Evolutionary conservation across 768 basidiomycete genomes (phyloP).

Genomic region (Suillus fuscotomentosus): DNA sequence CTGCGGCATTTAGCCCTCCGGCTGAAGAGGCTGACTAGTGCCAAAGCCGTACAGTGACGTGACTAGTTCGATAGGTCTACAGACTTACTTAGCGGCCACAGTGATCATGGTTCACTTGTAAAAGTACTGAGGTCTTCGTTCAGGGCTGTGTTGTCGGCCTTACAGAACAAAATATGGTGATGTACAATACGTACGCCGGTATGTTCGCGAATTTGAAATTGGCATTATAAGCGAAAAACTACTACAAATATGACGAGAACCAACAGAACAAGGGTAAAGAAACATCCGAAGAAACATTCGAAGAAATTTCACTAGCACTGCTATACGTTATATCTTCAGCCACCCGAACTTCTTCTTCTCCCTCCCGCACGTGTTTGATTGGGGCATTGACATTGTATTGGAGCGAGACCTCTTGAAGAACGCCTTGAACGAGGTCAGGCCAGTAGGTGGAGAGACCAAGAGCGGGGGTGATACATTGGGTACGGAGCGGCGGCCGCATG

Average conservation of each 20-base stretch:
- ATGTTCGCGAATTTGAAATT: slow-evolving; percentile 2
- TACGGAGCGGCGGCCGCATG: slow-evolving; percentile 16
- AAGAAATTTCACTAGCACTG: no score
- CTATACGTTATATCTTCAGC: slow-evolving; percentile 24
- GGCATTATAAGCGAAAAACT: background rate
- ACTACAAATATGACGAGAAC: background rate
- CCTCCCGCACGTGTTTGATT: slow-evolving; percentile 17
- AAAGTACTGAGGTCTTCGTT: background rate
- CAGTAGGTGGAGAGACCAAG: slow-evolving; percentile 14
- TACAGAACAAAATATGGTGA: background rate
- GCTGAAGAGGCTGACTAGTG: background rate
- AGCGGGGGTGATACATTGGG: slow-evolving; percentile 15
- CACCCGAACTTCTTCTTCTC: slow-evolving; percentile 30
- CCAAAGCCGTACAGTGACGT: background rate
- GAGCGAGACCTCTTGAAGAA: slow-evolving; percentile 29
- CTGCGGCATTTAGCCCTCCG: background rate
- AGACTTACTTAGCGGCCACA: background rate
- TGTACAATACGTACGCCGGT: background rate
- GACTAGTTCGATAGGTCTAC: background rate
- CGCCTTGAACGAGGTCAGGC: slow-evolving; percentile 21
- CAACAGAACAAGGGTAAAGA: background rate
- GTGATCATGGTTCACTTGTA: background rate
- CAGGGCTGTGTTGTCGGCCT: background rate
- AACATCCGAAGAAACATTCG: background rate
- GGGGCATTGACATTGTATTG: slow-evolving; percentile 15